phyloP scores from a whole-genome alignment of 306 rosid genomes.

The Prunus padus region DNA sequence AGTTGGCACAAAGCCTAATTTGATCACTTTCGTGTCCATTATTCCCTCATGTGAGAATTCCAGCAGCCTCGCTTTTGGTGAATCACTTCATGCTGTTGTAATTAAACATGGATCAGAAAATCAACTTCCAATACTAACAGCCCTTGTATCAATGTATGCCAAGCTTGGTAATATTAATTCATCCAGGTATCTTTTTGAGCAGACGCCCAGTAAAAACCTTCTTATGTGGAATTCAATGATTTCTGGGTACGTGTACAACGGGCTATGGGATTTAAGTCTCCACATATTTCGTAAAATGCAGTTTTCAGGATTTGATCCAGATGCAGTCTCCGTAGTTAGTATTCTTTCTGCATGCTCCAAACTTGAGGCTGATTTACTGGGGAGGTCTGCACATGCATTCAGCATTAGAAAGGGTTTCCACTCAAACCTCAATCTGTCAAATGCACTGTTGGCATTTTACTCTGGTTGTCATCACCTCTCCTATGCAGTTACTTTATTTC shows the following conservation, averaged over 20 bases:
- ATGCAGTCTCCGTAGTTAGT: constrained; percentile 32
- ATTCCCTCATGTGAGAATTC: constrained; percentile 34
- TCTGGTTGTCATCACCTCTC: constrained; percentile 16
- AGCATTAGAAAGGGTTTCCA: constrained; percentile 22
- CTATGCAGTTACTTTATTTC: constrained; percentile 17
- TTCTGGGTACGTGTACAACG: constrained; percentile 33
- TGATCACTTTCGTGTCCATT: constrained; percentile 32
- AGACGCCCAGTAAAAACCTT: constrained; percentile 12
- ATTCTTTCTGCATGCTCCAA: constrained; percentile 38
- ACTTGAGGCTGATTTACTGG: constrained; percentile 26
- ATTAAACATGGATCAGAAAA: constrained; percentile 30
- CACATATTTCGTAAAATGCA: constrained; percentile 26
- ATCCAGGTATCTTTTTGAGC: constrained; percentile 21
- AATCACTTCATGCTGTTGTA: constrained; percentile 36
- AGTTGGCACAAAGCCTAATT: constrained; percentile 17
- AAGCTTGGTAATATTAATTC: constrained; percentile 26
- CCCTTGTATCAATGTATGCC: constrained; percentile 37
- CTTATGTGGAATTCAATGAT: constrained; percentile 38
- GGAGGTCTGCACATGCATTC: constrained; percentile 35
- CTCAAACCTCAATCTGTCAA: constrained; percentile 30
- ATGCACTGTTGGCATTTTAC: constrained; percentile 35
- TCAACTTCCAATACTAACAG: constrained; percentile 26
- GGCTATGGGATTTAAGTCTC: constrained; percentile 29
- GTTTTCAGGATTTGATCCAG: constrained; percentile 19
- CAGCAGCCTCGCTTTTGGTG: constrained; percentile 15